These are phyloP conservation scores for Gentiana macrophylla DNA, from an alignment of 257 asterid genomes.

Conservation along the genomic window DNA sequence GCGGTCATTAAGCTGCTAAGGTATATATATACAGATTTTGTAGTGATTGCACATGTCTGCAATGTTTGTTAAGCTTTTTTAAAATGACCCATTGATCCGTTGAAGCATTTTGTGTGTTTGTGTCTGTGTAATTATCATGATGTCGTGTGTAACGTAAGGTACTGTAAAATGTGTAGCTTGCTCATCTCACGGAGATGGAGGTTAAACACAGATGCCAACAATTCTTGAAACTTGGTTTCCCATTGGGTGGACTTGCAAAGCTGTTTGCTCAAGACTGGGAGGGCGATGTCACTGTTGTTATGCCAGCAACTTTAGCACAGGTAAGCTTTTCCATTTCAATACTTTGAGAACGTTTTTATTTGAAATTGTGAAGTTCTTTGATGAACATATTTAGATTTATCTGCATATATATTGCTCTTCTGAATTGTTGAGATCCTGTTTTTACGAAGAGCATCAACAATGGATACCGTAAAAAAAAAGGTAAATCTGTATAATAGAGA, in stretches of 20 bases:
- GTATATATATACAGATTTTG: conserved; percentile 17
- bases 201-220: conserved; percentile 93
- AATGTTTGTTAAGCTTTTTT: background rate
- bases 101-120: too few relatives aligned
- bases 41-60: background rate
- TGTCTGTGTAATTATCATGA: too few relatives aligned
- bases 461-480: too few relatives aligned
- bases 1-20: conserved; percentile 96
- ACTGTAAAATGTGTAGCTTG: conserved; percentile 43
- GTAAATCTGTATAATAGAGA: too few relatives aligned
- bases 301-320: conserved; percentile 98
- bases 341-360: too few relatives aligned
- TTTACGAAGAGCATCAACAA: too few relatives aligned
- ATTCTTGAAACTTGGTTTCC: conserved; percentile 82
- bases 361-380: too few relatives aligned
- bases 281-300: conserved; percentile 88
- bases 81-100: too few relatives aligned
- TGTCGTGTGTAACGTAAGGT: background rate
- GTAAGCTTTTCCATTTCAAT: conserved; percentile 19
- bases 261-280: conserved; percentile 99
- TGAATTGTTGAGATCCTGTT: too few relatives aligned
- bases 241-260: conserved; percentile 72
- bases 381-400: too few relatives aligned
- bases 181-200: conserved; percentile 91
- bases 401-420: too few relatives aligned